A percentile compares a stretch with the other conserved stretches of the same genome.
Conservation (phyloP, 345 rosid species). For the Ricinus communis region DNA sequence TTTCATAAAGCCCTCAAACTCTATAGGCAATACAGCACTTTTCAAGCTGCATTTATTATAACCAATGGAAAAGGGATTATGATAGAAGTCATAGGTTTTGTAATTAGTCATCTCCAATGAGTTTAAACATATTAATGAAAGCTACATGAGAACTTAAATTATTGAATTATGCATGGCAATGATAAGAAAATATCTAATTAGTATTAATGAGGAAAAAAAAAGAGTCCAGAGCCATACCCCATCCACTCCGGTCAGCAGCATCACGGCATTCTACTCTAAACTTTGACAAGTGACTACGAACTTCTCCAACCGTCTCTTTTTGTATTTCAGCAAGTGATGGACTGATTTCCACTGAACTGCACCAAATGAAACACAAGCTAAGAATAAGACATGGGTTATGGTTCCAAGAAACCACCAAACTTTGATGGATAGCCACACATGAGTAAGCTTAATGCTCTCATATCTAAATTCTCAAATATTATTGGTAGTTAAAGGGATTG, state of each 20-base stretch:
- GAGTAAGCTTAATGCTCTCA: neutral
- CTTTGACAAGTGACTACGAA: slow-evolving; percentile 72
- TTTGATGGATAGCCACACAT: neutral
- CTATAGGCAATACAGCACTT: neutral
- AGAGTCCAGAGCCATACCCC: slow-evolving; percentile 52
- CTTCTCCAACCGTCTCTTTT: slow-evolving; percentile 83
- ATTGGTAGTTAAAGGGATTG: slow-evolving; percentile 8
- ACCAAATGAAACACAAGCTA: slow-evolving; percentile 18
- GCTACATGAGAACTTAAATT: neutral
- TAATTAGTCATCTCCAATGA: neutral
- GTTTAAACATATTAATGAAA: neutral
- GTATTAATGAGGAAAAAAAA: neutral
- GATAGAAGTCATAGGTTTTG: neutral
- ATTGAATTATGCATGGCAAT: neutral
- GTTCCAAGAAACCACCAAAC: neutral
- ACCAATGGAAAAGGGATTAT: neutral
- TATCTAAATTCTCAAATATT: neutral
- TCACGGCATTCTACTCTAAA: slow-evolving; percentile 87
- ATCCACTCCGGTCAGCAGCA: slow-evolving; percentile 84
- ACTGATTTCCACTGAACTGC: slow-evolving; percentile 96
- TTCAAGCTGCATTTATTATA: neutral
- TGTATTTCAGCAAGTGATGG: slow-evolving; percentile 84
- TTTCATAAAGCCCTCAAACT: neutral
- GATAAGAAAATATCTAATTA: neutral
- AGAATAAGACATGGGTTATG: neutral